Evolutionary conservation across 1,284 basidiomycete genomes (phyloP), one percentile per base, ranked within the genome.

Genomic region (Ganoderma sinense): DNA sequence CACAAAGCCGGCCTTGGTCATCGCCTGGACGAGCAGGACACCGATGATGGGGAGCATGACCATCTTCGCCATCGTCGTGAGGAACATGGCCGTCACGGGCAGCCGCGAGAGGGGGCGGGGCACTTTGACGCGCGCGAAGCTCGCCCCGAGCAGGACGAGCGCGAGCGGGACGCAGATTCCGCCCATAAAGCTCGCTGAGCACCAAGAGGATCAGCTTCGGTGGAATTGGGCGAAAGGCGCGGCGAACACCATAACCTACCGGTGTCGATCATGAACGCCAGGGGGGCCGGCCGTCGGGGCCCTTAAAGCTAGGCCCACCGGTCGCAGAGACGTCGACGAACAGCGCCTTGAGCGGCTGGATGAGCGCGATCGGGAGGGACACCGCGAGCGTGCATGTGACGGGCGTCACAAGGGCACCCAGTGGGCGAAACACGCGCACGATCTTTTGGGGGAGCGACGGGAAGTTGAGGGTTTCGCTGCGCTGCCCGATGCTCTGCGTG

Each of bases 141-240:
- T 84, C 3, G 85, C 85, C 1, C 89, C 89, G 1, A 91, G 82
- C 10, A 89, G 80, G 29, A 89, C 82, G 62, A 91, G 80, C 4
- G 83, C 85, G 10, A 88, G 78, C 0, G 89, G 89, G 20, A 90
- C 83, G 1, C 84, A 81, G 2, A 88, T 84, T 2, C 77, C 81
- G 1, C 88, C 88, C 8, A 89, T 69, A 74, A 88, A 87, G 4
- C 36, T 63, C 2, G 86, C 82, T 82, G 59, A 18, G 11, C 2
- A 5, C 10, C 10, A 3, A 33, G n/a, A 39, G 26, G 31, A 39
- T 59, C 20, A 39, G 62, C 16, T 51, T 29, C 20, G 4, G 26
- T 13, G 43, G 7, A 23, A n/a, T 26, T 6, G 16, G 18, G 51
- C 23, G 23, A 14, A 16, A 62, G 16, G 39, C 41, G 48, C 13